Base-by-base conservation (phyloP, 768 basidiomycete species). In the Collybiopsis confluens region DNA sequence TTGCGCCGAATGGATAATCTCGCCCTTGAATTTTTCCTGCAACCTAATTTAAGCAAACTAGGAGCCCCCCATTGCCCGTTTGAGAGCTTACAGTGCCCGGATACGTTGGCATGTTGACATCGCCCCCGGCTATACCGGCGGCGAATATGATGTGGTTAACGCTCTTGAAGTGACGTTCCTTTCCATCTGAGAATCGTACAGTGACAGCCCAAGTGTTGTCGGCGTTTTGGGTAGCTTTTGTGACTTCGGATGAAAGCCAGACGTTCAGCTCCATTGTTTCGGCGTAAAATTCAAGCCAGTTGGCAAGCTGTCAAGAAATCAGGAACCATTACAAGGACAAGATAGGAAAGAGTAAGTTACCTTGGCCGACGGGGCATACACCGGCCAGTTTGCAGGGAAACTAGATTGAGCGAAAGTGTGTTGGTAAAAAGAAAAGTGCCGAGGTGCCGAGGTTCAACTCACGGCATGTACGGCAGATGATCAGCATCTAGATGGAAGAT, bases 241-340 rank as follows among this genome's bases (percentile, higher is more conserved):
- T 55, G 4, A 72, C 74, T 16, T 63, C 65, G 23, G 67, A 66
- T 3, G 70, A 71, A 0, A 68, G 73, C 86, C 86, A 87, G 4
- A 82, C 62, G 44, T 76, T 73, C 41, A 79, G 60, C 50, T 78
- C 76, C 62, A 79, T 61, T 1, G 64, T 47, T 28, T 70, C 73
- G 1, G 81, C 83, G 61, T 86, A 88, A 53, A 66, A 72, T 65
- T 87, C 86, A 2, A 88, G 73, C 83, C 83, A 87, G 55, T 82
- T 79, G 0, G 84, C 86, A 13, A 88, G 65, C 76, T 84, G 20
- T 13, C 13, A 11, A 21, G 16, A 27, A 44, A 36, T 10, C 21
- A 26, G n/a, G 5, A 20, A 2, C 9, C 33, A 33, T 11, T 13
- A 10, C 44, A 28, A 41, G 11, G 3, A 10, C 41, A 27, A 40